Percentiles rank a stretch among this genome's conserved stretches.
Conservation (phyloP, 1,284 basidiomycete species). For the Vanrija pseudolonga region DNA sequence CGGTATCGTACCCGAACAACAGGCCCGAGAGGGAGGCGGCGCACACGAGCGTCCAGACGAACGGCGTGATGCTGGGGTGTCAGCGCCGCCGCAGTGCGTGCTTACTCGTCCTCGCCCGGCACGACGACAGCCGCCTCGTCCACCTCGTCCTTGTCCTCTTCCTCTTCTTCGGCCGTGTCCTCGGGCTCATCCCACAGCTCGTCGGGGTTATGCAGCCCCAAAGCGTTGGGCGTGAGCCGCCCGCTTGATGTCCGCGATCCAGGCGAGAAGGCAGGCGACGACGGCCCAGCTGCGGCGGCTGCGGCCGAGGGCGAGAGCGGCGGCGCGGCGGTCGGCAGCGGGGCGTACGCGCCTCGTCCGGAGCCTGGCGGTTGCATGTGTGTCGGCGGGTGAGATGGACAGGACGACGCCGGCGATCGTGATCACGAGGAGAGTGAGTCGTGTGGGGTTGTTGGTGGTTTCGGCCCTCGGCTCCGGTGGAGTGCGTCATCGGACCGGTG, state of each 20-base stretch:
- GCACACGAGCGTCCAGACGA: conserved; percentile 33
- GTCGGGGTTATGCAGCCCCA: neutral
- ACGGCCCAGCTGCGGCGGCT: neutral
- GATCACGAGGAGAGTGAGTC: too few relatives aligned
- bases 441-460: too few relatives aligned
- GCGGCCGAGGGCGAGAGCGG: neutral
- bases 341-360: neutral
- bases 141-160: conserved; percentile 7
- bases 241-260: neutral
- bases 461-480: too few relatives aligned
- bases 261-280: too few relatives aligned
- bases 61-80: conserved; percentile 26
- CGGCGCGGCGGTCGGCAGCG: neutral
- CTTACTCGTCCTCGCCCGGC: conserved; percentile 26
- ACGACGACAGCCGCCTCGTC: conserved; percentile 26
- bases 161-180: neutral
- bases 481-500: too few relatives aligned
- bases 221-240: neutral
- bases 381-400: too few relatives aligned
- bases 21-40: conserved; percentile 61
- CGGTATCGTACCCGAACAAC: conserved; percentile 75
- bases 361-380: too few relatives aligned
- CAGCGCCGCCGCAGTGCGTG: neutral
- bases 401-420: too few relatives aligned
- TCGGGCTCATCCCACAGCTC: neutral